Base-by-base conservation (phyloP, 306 rosid species). In the Dalbergia cultrata region DNA sequence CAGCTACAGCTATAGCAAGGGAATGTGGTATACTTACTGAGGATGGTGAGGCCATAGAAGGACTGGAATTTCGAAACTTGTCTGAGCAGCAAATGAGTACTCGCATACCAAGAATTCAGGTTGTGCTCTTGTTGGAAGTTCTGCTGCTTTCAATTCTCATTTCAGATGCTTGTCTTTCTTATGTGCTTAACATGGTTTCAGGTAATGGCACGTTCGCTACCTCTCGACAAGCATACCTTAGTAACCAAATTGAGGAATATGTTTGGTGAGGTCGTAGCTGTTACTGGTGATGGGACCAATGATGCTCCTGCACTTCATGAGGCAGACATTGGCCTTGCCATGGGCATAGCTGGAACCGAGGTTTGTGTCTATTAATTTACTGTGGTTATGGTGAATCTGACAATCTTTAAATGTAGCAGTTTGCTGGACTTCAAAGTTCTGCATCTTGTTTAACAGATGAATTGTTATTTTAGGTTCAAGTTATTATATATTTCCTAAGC, bases 321-420 rank as follows among this genome's bases (percentile, higher is more conserved):
- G 88, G 75, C 97, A 56, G 97, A 94, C 84, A 94, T 94, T 74
- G 98, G 98, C 64, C 97, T 94, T 72, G 97, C 98, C 35, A 94
- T 94, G 98, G 98, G 98, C 67, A 94, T 94, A 72, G 98, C 97
- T 18, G 98, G 98, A 82, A 94, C 98, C 5, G 97, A 94, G 97
- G 98, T 92, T 54, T 56, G 86, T 88, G 60, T 62, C 80, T 76
- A 8, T 2, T 57, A 9, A 9, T 72, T 22, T 13, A 72, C 34
- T 56, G 54, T 7, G 13, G 54, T 10, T 31, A 70, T 60, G 65
- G 37, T 75, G 44, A 75, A 79, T 70, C 14, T 50, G 64, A 81
- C 26, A 5, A 26, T 26, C 31, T 26, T 26, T 26, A 26, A 26
- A 26, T 26, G 31, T 26, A 0, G 31, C 31, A 26, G 31, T 26